phyloP scores from a whole-genome alignment of 306 rosid species.

The Trifolium pratense region DNA sequence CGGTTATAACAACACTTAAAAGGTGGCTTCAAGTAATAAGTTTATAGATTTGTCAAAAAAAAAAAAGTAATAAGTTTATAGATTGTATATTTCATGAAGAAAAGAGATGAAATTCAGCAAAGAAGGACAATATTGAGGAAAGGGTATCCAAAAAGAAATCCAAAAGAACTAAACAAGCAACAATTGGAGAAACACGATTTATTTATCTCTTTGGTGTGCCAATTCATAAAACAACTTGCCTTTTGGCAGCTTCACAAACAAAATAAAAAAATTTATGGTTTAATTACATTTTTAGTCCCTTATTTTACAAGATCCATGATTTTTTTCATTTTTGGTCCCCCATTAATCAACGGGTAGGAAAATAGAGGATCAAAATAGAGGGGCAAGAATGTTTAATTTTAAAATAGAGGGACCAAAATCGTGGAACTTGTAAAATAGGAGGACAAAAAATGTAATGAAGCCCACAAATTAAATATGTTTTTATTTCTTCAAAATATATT shows the following conservation, averaged over 20 bases:
- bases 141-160: conserved; percentile 51
- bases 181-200: conserved; percentile 45
- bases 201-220: conserved; percentile 25
- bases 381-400: too few relatives aligned
- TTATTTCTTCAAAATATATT: too few relatives aligned
- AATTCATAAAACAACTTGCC: conserved; percentile 5
- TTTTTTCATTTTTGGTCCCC: too few relatives aligned
- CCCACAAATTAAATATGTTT: too few relatives aligned
- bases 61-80: conserved; percentile 37
- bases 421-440: too few relatives aligned
- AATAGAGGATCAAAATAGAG: too few relatives aligned
- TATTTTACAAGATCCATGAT: too few relatives aligned
- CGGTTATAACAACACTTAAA: conserved; percentile 37
- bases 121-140: conserved; percentile 50
- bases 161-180: conserved; percentile 55
- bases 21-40: conserved; percentile 46
- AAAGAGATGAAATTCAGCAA: conserved; percentile 32
- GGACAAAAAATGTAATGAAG: too few relatives aligned
- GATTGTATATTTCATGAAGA: conserved; percentile 38
- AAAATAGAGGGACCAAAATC: too few relatives aligned
- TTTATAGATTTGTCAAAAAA: conserved; percentile 27
- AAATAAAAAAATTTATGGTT: too few relatives aligned
- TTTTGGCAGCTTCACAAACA: not conserved
- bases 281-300: too few relatives aligned
- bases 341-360: too few relatives aligned